A percentile compares a stretch with the other conserved stretches of the same genome.
Conservation (phyloP, 2,329 filamentous ascomycete genomes). For the Aspergillus awamori region DNA sequence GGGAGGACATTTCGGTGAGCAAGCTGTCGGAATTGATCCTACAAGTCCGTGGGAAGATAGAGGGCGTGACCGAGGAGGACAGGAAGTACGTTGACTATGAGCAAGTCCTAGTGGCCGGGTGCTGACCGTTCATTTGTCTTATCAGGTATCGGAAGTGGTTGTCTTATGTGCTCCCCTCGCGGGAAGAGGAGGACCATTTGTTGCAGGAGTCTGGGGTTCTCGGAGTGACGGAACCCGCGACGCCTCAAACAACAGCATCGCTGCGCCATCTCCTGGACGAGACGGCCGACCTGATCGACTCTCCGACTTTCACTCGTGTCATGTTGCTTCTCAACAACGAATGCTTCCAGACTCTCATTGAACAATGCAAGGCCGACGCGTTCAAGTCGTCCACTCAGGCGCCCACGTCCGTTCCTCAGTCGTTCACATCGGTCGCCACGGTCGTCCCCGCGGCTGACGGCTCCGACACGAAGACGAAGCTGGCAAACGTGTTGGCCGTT, state of each 20-base stretch:
- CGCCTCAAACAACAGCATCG: conserved; percentile 47
- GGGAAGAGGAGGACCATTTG: conserved; percentile 77
- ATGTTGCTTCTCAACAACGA: conserved; percentile 83
- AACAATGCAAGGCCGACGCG: conserved; percentile 75
- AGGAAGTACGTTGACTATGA: conserved; percentile 50
- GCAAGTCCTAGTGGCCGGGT: not conserved
- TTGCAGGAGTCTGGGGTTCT: conserved; percentile 81
- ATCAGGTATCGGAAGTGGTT: conserved; percentile 71
- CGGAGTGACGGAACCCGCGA: conserved; percentile 42
- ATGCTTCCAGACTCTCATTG: conserved; percentile 80
- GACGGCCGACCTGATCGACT: conserved; percentile 93
- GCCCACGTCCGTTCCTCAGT: conserved; percentile 49
- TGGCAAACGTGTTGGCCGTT: conserved; percentile 87
- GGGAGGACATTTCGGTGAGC: conserved; percentile 82
- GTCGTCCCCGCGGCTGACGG: conserved; percentile 37
- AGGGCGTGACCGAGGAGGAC: conserved; percentile 70
- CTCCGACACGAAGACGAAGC: conserved; percentile 62
- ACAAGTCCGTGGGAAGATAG: conserved; percentile 80
- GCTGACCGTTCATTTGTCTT: conserved; percentile 13
- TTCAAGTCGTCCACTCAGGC: conserved; percentile 61
- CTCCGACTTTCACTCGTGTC: conserved; percentile 85
- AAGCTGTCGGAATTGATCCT: conserved; percentile 78
- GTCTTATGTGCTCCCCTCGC: conserved; percentile 76
- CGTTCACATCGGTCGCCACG: conserved; percentile 47
- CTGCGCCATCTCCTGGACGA: conserved; percentile 89